Percentiles rank a stretch among this genome's conserved stretches.
Conservation (phyloP, 1,139 yeast genomes). For the Pichia sp. region DNA sequence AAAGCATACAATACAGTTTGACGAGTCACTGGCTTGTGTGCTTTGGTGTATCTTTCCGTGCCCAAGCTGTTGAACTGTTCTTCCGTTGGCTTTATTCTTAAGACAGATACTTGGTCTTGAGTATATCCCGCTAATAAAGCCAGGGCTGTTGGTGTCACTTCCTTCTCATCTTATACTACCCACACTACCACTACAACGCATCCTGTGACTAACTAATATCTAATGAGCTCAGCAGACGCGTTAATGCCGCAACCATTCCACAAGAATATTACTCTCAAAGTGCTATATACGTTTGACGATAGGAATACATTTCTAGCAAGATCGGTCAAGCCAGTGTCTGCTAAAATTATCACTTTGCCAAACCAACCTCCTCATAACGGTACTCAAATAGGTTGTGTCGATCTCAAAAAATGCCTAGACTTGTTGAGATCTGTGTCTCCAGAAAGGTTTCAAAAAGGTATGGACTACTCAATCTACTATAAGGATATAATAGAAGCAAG, state of each 20-base stretch:
- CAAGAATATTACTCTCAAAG: constrained; percentile 39
- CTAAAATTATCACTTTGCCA: constrained; percentile 47
- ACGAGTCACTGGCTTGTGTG: not conserved
- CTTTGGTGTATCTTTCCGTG: not conserved
- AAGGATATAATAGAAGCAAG: constrained; percentile 71
- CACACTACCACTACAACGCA: too few species aligned
- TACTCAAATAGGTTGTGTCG: constrained; percentile 53
- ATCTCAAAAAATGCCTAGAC: constrained; percentile 47
- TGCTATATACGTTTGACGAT: constrained; percentile 58
- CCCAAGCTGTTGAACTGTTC: too few species aligned
- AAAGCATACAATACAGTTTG: not conserved
- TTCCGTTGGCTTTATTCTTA: too few species aligned
- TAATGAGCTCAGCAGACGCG: not conserved
- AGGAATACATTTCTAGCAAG: constrained; percentile 56
- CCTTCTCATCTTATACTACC: not conserved
- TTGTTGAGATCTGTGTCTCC: constrained; percentile 54
- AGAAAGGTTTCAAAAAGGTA: constrained; percentile 46
- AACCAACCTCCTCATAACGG: constrained; percentile 26
- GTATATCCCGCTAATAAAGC: not conserved
- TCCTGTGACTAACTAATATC: not conserved
- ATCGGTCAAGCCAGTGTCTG: constrained; percentile 41
- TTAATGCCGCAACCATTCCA: constrained; percentile 24
- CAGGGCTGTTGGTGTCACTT: not conserved
- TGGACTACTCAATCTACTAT: constrained; percentile 66
- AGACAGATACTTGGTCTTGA: not conserved